Evolutionary conservation across 1,139 yeast species (phyloP).

Genomic region (Debaryomyces coudertii): DNA sequence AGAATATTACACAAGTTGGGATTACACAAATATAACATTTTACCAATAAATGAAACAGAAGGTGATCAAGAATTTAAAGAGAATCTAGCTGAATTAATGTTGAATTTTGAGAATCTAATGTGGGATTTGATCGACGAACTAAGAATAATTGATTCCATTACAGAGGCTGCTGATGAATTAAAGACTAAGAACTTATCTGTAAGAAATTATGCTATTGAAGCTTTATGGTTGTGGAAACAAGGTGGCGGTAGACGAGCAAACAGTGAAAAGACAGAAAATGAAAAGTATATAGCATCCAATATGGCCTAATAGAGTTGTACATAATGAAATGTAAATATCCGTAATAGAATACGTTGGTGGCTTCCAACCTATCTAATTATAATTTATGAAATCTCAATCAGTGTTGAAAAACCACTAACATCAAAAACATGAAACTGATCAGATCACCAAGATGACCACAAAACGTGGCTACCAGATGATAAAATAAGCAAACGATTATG

Average conservation of each 20-base stretch:
- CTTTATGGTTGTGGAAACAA: slow-evolving; percentile 88
- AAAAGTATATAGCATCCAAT: slow-evolving; percentile 2
- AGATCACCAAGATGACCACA: slow-evolving; percentile 4
- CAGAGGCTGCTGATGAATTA: slow-evolving; percentile 74
- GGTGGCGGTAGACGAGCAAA: slow-evolving; percentile 58
- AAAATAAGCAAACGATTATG: neutral
- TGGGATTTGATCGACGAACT: slow-evolving; percentile 74
- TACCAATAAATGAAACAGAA: slow-evolving; percentile 40
- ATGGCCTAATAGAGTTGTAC: neutral
- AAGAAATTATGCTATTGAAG: slow-evolving; percentile 85
- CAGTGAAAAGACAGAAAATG: neutral
- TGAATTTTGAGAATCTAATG: slow-evolving; percentile 62
- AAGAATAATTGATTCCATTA: slow-evolving; percentile 68
- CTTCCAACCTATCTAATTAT: slow-evolving; percentile 3
- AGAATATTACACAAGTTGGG: slow-evolving; percentile 83
- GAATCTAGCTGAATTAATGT: slow-evolving; percentile 39
- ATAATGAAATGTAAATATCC: slow-evolving; percentile 14
- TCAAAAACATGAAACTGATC: slow-evolving; percentile 2
- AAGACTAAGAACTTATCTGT: slow-evolving; percentile 72
- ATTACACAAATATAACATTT: slow-evolving; percentile 55
- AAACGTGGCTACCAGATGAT: slow-evolving; percentile 5
- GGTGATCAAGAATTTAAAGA: slow-evolving; percentile 44
- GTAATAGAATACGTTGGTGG: slow-evolving; percentile 8
- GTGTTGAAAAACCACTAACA: slow-evolving; percentile 10
- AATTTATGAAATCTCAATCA: slow-evolving; percentile 2